These are phyloP conservation scores for Takashimella koratensis DNA, from an alignment of 1,284 basidiomycete species.

Conservation along the genomic window DNA sequence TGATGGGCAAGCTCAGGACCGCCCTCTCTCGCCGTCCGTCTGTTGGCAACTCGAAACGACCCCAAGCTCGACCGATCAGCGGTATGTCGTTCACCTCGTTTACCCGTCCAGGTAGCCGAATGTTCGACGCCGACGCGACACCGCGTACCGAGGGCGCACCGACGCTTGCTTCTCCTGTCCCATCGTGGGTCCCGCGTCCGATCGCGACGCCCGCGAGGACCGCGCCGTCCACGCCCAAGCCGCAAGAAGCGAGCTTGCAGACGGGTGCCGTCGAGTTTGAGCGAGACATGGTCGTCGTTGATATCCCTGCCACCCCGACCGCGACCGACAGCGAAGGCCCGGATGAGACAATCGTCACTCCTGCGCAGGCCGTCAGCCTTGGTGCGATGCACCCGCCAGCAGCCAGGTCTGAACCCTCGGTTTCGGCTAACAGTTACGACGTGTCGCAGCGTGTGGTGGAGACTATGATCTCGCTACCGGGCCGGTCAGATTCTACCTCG, in stretches of 20 bases:
- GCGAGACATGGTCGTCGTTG: neutral
- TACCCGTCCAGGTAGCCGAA: neutral
- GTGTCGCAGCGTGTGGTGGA: conserved; percentile 8
- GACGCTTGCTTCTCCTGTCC: neutral
- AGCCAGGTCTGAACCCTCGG: neutral
- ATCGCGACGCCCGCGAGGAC: neutral
- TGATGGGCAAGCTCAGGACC: neutral
- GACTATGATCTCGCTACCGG: conserved; percentile 7
- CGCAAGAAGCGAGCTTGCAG: neutral
- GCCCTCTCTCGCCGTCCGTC: neutral
- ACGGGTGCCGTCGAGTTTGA: neutral
- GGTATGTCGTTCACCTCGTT: neutral
- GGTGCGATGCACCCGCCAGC: neutral
- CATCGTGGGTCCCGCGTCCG: no score
- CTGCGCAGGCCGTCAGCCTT: neutral
- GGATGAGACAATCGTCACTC: neutral
- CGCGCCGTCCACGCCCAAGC: neutral
- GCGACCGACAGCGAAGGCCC: neutral
- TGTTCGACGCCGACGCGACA: neutral
- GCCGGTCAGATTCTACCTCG: neutral
- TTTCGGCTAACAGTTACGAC: conserved; percentile 8
- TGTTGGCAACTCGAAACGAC: neutral
- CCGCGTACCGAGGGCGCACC: neutral
- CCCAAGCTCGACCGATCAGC: neutral
- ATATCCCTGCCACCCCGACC: neutral